Conservation (phyloP, 257 asterid species). For the Salvia miltiorrhiza region DNA sequence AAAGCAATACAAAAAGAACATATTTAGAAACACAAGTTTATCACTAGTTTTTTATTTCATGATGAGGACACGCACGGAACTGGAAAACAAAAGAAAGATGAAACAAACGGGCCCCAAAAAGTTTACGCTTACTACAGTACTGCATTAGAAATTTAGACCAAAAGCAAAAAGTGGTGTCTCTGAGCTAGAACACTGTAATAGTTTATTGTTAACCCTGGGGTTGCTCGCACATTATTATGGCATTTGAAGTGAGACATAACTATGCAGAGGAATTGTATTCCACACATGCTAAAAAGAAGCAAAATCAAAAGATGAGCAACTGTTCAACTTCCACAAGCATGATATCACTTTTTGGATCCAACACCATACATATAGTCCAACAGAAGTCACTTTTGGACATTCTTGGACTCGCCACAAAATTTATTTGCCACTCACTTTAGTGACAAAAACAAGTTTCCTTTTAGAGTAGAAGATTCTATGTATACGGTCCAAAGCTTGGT, state of each 20-base stretch:
- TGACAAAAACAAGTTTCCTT: not conserved
- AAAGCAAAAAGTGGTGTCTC: not conserved
- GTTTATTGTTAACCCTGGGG: not conserved
- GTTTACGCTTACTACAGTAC: not conserved
- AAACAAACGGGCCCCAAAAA: not conserved
- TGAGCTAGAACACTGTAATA: not conserved
- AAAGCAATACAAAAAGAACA: not conserved
- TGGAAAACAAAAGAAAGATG: not conserved
- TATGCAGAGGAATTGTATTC: not conserved
- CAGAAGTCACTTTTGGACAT: too few relatives aligned
- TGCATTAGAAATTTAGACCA: not conserved
- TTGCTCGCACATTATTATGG: not conserved
- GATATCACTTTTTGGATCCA: not conserved
- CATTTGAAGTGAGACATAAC: not conserved
- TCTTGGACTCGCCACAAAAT: too few relatives aligned
- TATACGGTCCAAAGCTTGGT: not conserved
- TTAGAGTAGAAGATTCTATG: not conserved
- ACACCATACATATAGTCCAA: too few relatives aligned
- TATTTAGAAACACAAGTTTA: constrained; percentile 1
- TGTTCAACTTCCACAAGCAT: not conserved
- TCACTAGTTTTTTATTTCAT: not conserved
- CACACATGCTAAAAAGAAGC: not conserved
- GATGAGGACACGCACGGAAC: not conserved
- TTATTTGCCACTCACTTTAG: too few relatives aligned
- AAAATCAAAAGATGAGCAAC: not conserved